Base-by-base conservation (phyloP, 176 grass and related monocot genomes). In the Tillandsia leiboldiana region DNA sequence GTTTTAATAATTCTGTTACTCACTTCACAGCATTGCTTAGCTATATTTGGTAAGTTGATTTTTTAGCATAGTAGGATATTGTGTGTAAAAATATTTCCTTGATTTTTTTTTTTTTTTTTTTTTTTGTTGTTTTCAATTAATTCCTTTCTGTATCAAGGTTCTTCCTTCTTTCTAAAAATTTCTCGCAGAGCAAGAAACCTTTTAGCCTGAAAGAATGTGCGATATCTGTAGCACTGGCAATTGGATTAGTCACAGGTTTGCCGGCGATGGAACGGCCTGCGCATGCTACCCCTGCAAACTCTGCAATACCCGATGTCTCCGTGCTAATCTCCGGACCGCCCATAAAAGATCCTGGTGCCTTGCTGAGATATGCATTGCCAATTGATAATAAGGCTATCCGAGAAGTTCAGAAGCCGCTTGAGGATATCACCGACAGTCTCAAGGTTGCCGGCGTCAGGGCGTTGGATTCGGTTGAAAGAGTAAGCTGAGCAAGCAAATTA, bases 311-410 rank as follows among this genome's bases (percentile, higher is more conserved):
- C 51, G 89, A 99, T 79, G 49, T 93, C 4, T 99, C 94, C 26
- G 94, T 99, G 79, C 84, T 99, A 17, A 99, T 99, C 51, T 93
- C 94, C 63, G 94, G 94, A 11, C 94, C 94, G 49, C 94, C 89
- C n/a, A 85, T 99, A 70, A 99, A 99, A 77, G 94, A 99, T 87
- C 94, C 94, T 3, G 84, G 84, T 79, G 89, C 87, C 80, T 87
- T 99, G 76, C 74, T 99, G 76, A 83, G 94, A 90, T 88, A 99
- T 87, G 94, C 87, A 53, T 78, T 99, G 67, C 94, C 94, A 51
- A 99, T 99, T 51, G 62, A 93, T 69, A 99, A 99, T 74, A 99
- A 93, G 79, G 87, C 94, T 78, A 79, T 99, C 11, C 78, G 89
- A 83, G 94, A 99, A 82, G 87, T 99, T 75, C 94, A 99, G 71